These are phyloP conservation scores for Geosmithia morbida DNA, from an alignment of 2,329 filamentous ascomycete species.

Conservation along the genomic window DNA sequence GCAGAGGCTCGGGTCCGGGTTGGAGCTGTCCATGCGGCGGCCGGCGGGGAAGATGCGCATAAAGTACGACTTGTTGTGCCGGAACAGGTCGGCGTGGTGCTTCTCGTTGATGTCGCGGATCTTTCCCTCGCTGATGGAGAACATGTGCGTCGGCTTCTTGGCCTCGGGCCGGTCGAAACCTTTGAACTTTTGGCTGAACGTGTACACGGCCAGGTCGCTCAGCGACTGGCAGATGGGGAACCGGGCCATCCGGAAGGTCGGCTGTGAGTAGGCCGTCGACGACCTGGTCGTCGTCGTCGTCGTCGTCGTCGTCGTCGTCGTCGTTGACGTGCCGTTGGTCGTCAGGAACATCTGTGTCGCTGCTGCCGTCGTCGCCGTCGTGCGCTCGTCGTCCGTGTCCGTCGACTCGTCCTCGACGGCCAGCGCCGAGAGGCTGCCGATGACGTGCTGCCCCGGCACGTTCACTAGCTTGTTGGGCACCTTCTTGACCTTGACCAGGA, in stretches of 20 bases:
- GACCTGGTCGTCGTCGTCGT: not conserved
- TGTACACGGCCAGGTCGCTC: conserved; percentile 69
- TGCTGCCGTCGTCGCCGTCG: not conserved
- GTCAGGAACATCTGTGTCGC: conserved; percentile 13
- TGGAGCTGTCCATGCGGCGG: conserved; percentile 71
- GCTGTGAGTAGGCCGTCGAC: too few species aligned
- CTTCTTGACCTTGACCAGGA: conserved; percentile 70
- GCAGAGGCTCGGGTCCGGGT: conserved; percentile 81
- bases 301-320: not conserved
- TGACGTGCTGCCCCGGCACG: conserved; percentile 11
- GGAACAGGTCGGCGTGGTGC: conserved; percentile 60
- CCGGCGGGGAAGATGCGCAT: conserved; percentile 87
- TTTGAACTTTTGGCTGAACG: conserved; percentile 69
- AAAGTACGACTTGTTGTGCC: conserved; percentile 75
- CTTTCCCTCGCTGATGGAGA: conserved; percentile 73
- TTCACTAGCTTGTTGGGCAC: conserved; percentile 20
- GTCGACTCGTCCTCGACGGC: conserved; percentile 25
- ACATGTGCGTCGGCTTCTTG: conserved; percentile 54
- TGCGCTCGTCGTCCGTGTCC: conserved; percentile 23
- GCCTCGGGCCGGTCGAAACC: conserved; percentile 51
- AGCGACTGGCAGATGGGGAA: conserved; percentile 54
- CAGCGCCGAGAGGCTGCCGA: conserved; percentile 2
- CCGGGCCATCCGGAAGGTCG: conserved; percentile 20
- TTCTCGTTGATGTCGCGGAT: conserved; percentile 47
- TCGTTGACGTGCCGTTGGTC: not conserved